These are phyloP conservation scores for Persicaria maculosa DNA, from an alignment of 148 eudicot genomes.

Conservation along the genomic window DNA sequence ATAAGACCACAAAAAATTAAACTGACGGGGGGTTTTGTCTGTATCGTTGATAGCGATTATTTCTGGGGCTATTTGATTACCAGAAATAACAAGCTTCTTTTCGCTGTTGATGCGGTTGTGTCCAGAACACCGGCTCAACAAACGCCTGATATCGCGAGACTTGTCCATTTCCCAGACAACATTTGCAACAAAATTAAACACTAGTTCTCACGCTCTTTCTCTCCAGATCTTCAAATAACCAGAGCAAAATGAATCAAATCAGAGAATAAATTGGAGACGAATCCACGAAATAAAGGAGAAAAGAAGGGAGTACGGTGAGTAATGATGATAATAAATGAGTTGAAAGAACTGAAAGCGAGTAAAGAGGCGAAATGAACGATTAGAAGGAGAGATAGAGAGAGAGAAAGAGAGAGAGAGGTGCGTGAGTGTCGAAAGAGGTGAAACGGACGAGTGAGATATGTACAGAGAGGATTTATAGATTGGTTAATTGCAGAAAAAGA, in stretches of 20 bases:
- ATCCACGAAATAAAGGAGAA: constrained; percentile 6
- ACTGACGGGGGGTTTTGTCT: background rate
- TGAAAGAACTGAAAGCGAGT: constrained; percentile 17
- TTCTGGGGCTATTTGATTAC: constrained; percentile 1
- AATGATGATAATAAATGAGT: constrained; percentile 5
- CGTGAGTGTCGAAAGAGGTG: background rate
- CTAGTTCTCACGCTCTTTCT: background rate
- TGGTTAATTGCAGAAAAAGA: constrained; percentile 15
- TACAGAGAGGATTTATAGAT: constrained; percentile 7
- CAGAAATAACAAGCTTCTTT: constrained; percentile 17
- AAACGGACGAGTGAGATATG: constrained; percentile 4
- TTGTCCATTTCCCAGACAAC: constrained; percentile 6
- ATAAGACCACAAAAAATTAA: constrained; percentile 8
- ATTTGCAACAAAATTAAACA: background rate
- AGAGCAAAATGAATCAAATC: background rate
- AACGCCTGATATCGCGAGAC: background rate
- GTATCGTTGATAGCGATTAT: background rate
- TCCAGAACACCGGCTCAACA: constrained; percentile 10
- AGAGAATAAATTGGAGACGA: constrained; percentile 12
- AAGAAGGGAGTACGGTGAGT: background rate
- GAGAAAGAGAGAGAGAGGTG: constrained; percentile 4
- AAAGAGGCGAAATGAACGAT: constrained; percentile 13
- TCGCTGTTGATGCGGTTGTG: constrained; percentile 10
- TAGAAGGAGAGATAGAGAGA: background rate
- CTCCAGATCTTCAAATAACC: constrained; percentile 1